Percentiles rank a stretch among this genome's conserved stretches.
These are phyloP conservation scores for Teratosphaeria nubilosa DNA, from an alignment of 2,329 filamentous ascomycete species.

Conservation along the genomic window DNA sequence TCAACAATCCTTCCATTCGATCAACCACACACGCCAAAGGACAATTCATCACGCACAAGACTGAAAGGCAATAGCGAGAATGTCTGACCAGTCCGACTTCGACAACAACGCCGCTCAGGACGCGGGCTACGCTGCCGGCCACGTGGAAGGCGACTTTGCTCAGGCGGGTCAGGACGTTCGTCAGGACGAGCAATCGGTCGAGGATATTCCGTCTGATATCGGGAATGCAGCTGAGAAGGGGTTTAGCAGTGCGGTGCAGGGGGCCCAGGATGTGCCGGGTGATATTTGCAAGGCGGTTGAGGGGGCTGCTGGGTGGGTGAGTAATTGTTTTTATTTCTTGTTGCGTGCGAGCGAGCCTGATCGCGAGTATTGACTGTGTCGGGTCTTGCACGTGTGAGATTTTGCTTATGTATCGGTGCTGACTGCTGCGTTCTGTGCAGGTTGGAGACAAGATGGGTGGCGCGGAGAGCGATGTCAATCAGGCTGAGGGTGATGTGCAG, in stretches of 20 bases:
- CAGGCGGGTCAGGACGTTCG: conserved; percentile 7
- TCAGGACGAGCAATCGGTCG: conserved; percentile 7
- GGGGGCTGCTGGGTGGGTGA: conserved; percentile 6
- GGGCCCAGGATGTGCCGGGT: conserved; percentile 9
- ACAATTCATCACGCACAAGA: not conserved
- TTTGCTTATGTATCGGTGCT: not conserved
- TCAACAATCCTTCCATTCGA: not conserved
- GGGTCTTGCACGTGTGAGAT: not conserved
- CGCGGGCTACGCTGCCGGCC: conserved; percentile 10
- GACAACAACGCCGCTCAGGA: conserved; percentile 9
- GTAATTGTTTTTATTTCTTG: not conserved
- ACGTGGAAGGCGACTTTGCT: conserved; percentile 7
- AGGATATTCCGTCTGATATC: conserved; percentile 6
- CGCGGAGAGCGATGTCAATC: not conserved
- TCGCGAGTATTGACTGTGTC: too few species aligned
- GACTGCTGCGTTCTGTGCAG: not conserved
- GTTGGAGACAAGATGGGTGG: conserved; percentile 1
- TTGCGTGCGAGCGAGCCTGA: too few species aligned
- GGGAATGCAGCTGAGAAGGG: conserved; percentile 5
- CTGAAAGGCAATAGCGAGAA: not conserved
- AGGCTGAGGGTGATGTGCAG: not conserved
- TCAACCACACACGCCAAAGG: not conserved
- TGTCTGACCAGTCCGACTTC: conserved; percentile 2
- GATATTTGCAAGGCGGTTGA: conserved; percentile 7
- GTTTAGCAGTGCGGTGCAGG: conserved; percentile 5